Evolutionary conservation across 2,329 filamentous ascomycete genomes (phyloP), one percentile per base, ranked within the genome.

Genomic region (Aspergillus sp.): DNA sequence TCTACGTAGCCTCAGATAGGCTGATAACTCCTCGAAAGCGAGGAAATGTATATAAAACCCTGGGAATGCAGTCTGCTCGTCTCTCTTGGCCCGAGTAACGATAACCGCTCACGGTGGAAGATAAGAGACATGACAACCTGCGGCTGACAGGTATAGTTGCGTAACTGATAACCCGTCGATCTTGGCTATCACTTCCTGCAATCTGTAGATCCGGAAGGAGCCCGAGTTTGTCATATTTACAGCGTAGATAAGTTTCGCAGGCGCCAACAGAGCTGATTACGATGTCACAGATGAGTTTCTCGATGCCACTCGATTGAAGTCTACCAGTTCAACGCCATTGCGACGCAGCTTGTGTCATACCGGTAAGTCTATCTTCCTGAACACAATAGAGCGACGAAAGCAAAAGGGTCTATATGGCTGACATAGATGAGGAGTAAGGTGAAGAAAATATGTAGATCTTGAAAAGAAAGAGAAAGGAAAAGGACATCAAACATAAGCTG

Each of bases 311-410:
- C 20, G 6, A 47, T 7, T 12, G 11, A 22, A 14, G 18, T 16
- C 9, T 22, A 42, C 14, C 32, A 36, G 32, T 36, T 2, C 32
- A 36, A 14, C 12, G 32, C 32, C 14, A 42, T n/a, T n/a, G 14
- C 14, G 32, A 49, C 50, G 32, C 22, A 32, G 42, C 26, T 56
- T 6, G 45, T 55, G 12, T 26, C 54, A 56, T 56, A 56, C 47
- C 12, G 53, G 26, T 36, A 22, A 31, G 10, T 58, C 46, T 58
- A 49, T 53, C 26, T 49, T 45, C 29, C 42, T 42, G 31, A 49
- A 53, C 47, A 39, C 9, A 14, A 36, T 12, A 54, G 39, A 49
- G 45, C 18, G 5, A 16, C 16, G 11, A 47, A 47, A 20, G 20
- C 20, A 29, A 46, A 14, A 47, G 6, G 36, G 18, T 47, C 45